phyloP scores from a whole-genome alignment of 768 basidiomycete species.

The Epithele typhae region DNA sequence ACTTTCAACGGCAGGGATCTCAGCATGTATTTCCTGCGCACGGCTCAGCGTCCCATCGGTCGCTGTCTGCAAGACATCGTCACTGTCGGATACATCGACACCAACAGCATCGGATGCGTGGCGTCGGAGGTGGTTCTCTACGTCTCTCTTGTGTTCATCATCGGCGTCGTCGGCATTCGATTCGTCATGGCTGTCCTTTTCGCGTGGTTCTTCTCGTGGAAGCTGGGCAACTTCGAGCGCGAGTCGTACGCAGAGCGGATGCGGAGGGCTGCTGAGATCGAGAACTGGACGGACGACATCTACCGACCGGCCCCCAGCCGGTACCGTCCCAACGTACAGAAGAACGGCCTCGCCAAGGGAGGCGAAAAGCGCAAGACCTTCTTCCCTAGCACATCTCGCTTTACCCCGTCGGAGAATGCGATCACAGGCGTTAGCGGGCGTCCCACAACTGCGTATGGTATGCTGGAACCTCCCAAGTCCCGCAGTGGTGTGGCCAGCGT shows the following conservation, averaged over 20 bases:
- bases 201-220: constrained; percentile 97
- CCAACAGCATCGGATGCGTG: constrained; percentile 91
- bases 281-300: constrained; percentile 95
- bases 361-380: constrained; percentile 49
- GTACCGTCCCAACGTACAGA: constrained; percentile 84
- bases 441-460: constrained; percentile 61
- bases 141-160: constrained; percentile 93
- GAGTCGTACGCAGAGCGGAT: constrained; percentile 93
- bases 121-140: constrained; percentile 94
- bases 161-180: constrained; percentile 92
- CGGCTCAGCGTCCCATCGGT: constrained; percentile 61
- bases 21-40: constrained; percentile 79
- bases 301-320: constrained; percentile 88
- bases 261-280: constrained; percentile 86
- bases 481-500: constrained; percentile 38
- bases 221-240: constrained; percentile 86
- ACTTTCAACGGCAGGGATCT: constrained; percentile 82
- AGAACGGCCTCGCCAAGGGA: constrained; percentile 57
- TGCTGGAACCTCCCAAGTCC: constrained; percentile 49
- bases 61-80: constrained; percentile 84
- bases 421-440: constrained; percentile 45
- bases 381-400: constrained; percentile 66
- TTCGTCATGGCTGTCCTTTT: constrained; percentile 97
- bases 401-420: constrained; percentile 68
- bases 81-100: constrained; percentile 92